A percentile compares a stretch with the other conserved stretches of the same genome.
phyloP scores from a whole-genome alignment of 2,329 filamentous ascomycete genomes.

The Fusarium keratoplasticum region DNA sequence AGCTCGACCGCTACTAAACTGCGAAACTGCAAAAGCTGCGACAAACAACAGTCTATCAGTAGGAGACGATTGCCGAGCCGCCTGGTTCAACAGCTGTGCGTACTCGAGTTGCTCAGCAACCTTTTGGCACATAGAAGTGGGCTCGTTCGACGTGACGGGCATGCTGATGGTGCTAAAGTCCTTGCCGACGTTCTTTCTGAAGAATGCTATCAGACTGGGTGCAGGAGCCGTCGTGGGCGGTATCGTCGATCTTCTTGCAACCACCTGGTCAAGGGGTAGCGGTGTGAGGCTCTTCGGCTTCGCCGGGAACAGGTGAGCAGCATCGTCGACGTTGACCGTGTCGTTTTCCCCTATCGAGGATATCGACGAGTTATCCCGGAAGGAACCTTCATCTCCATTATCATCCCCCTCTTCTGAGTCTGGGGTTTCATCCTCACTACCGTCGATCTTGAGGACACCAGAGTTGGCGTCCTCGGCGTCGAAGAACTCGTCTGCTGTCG shows the following conservation, averaged over 20 bases:
- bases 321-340: constrained; percentile 69
- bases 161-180: constrained; percentile 97
- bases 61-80: constrained; percentile 69
- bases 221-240: constrained; percentile 81
- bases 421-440: constrained; percentile 75
- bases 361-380: constrained; percentile 67
- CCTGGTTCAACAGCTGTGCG: constrained; percentile 82
- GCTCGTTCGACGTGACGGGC: constrained; percentile 97
- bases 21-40: constrained; percentile 89
- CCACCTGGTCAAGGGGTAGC: constrained; percentile 74
- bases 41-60: constrained; percentile 84
- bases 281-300: constrained; percentile 82
- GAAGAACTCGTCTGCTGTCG: constrained; percentile 90
- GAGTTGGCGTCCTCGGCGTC: constrained; percentile 79
- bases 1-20: constrained; percentile 82
- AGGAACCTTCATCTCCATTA: constrained; percentile 58
- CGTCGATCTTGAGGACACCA: constrained; percentile 79
- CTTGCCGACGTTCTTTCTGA: constrained; percentile 98
- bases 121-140: constrained; percentile 87
- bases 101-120: constrained; percentile 94
- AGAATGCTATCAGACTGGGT: constrained; percentile 91
- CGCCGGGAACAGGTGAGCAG: constrained; percentile 74
- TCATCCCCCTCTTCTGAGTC: constrained; percentile 65
- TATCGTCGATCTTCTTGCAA: constrained; percentile 77
- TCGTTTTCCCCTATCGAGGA: constrained; percentile 72